These are phyloP conservation scores for Silybum marianum DNA, from an alignment of 129 eudicot species.

Conservation along the genomic window DNA sequence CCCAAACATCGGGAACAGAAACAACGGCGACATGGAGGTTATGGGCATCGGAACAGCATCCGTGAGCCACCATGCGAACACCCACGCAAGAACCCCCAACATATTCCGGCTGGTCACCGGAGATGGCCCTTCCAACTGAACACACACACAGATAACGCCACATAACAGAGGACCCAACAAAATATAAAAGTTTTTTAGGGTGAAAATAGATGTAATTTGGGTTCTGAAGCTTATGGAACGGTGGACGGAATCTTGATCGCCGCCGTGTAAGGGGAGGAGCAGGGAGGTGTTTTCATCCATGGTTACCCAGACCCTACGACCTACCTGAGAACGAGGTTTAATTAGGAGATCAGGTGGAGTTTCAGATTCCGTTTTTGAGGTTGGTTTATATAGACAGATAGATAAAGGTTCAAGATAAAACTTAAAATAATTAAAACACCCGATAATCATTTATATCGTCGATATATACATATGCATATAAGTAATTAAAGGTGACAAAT, in stretches of 20 bases:
- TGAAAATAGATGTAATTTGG: constrained; percentile 38
- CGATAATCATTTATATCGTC: too few relatives aligned
- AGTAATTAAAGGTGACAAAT: too few relatives aligned
- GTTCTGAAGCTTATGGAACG: constrained; percentile 26
- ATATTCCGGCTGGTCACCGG: constrained; percentile 53
- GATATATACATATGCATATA: too few relatives aligned
- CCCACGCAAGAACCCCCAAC: constrained; percentile 78
- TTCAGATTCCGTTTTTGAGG: background rate
- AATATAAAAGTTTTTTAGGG: constrained; percentile 46
- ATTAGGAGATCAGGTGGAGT: background rate
- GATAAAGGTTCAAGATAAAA: too few relatives aligned
- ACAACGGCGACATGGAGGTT: constrained; percentile 90
- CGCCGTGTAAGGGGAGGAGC: constrained; percentile 47
- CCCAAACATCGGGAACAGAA: constrained; percentile 83
- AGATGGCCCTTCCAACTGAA: constrained; percentile 44
- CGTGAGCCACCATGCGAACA: constrained; percentile 90
- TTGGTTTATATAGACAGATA: too few relatives aligned
- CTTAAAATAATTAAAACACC: too few relatives aligned
- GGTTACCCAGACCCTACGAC: background rate
- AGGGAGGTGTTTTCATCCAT: constrained; percentile 21
- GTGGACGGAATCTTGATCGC: constrained; percentile 20
- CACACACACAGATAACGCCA: constrained; percentile 43
- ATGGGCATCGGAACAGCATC: constrained; percentile 98
- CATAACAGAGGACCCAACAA: constrained; percentile 75
- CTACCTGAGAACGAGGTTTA: background rate